phyloP scores from a whole-genome alignment of 169 alveolate species.

The Eimeria acervulina region DNA sequence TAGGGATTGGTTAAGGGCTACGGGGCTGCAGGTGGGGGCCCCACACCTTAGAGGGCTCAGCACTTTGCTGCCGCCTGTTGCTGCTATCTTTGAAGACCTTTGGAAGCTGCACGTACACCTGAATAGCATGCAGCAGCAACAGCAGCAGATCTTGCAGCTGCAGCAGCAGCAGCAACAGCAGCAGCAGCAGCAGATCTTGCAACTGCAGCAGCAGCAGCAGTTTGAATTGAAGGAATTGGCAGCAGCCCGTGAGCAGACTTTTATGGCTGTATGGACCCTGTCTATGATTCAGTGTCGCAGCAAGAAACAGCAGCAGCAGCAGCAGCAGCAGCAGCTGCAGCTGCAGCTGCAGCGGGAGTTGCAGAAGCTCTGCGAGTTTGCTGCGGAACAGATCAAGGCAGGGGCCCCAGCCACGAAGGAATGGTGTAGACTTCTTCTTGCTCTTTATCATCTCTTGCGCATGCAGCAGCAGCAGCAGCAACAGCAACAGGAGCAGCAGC shows the following conservation, averaged over 20 bases:
- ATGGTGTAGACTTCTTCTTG: background rate
- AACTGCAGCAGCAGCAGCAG: constrained; percentile 23
- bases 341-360: constrained; percentile 39
- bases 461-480: constrained; percentile 47
- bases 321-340: constrained; percentile 45
- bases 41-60: constrained; percentile 29
- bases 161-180: constrained; percentile 66
- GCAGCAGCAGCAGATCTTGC: constrained; percentile 48
- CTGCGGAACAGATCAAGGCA: background rate
- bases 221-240: background rate
- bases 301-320: constrained; percentile 37
- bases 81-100: background rate
- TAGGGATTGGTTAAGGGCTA: background rate
- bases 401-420: background rate
- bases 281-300: constrained; percentile 8
- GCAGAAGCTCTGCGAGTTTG: constrained; percentile 37
- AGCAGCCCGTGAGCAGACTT: background rate
- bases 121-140: constrained; percentile 18
- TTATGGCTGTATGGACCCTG: background rate
- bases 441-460: background rate
- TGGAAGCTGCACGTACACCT: background rate
- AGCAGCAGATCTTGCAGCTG: constrained; percentile 17
- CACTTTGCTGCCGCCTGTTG: background rate
- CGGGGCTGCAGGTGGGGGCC: constrained; percentile 54
- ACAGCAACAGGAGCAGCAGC: constrained; percentile 18